phyloP scores from a whole-genome alignment of 345 rosid genomes.

The Gossypium mustelinum region DNA sequence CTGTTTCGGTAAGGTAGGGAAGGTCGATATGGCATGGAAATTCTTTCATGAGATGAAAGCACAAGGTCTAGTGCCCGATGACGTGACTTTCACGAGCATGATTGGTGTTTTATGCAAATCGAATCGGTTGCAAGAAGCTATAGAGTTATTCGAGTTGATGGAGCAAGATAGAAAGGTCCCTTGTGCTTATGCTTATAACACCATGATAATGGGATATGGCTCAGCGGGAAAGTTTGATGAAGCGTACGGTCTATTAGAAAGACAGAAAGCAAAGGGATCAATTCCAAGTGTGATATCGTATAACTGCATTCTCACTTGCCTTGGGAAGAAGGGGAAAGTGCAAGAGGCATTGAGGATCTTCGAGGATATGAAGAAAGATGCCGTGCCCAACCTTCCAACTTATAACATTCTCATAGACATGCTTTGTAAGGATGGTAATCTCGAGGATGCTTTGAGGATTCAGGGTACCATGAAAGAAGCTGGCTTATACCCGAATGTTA shows the following conservation, averaged over 20 bases:
- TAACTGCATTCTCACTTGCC: conserved; percentile 85
- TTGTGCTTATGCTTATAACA: conserved; percentile 86
- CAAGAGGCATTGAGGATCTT: conserved; percentile 66
- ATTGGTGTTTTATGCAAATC: conserved; percentile 84
- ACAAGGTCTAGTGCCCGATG: conserved; percentile 70
- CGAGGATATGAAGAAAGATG: conserved; percentile 87
- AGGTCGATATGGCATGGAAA: conserved; percentile 95
- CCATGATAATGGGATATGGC: conserved; percentile 97
- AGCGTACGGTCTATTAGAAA: conserved; percentile 72
- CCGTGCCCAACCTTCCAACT: conserved; percentile 66
- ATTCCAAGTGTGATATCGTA: conserved; percentile 88
- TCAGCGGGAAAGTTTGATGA: conserved; percentile 78
- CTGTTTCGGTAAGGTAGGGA: conserved; percentile 87
- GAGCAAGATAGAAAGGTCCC: conserved; percentile 65
- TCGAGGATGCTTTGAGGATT: conserved; percentile 62
- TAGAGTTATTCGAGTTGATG: conserved; percentile 77
- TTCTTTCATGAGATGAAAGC: conserved; percentile 88
- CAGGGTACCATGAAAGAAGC: conserved; percentile 78
- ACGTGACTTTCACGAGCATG: conserved; percentile 90
- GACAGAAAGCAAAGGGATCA: conserved; percentile 82
- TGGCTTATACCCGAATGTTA: conserved; percentile 78
- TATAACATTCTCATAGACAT: conserved; percentile 79
- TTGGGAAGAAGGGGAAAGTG: conserved; percentile 60
- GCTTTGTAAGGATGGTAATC: conserved; percentile 69
- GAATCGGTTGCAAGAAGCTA: conserved; percentile 72